A percentile compares a stretch with the other conserved stretches of the same genome.
Conservation (phyloP, 495 filamentous ascomycete genomes). For the Penicillium odoratum region DNA sequence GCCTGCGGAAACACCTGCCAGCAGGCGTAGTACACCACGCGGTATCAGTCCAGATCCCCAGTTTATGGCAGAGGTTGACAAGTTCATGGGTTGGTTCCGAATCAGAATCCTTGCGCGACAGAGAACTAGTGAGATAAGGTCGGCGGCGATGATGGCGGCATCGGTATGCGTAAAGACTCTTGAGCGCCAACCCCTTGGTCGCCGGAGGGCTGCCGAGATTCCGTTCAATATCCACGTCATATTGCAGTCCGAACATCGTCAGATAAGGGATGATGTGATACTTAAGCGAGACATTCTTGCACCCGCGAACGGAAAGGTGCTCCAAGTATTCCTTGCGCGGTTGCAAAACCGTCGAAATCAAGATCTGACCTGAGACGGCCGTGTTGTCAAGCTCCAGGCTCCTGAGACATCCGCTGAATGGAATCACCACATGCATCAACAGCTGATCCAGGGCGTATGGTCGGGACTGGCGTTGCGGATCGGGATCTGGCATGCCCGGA, state of each 20-base stretch:
- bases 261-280: slow-evolving; percentile 64
- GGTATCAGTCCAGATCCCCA: slow-evolving; percentile 65
- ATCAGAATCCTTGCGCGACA: slow-evolving; percentile 58
- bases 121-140: slow-evolving; percentile 57
- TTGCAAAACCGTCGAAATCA: slow-evolving; percentile 54
- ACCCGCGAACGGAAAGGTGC: slow-evolving; percentile 61
- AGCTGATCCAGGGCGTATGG: slow-evolving; percentile 58
- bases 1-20: slow-evolving; percentile 55
- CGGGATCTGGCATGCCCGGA: slow-evolving; percentile 36
- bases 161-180: slow-evolving; percentile 61
- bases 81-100: slow-evolving; percentile 63
- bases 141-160: slow-evolving; percentile 61
- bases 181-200: slow-evolving; percentile 49
- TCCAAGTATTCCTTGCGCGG: slow-evolving; percentile 53
- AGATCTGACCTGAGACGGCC: slow-evolving; percentile 56
- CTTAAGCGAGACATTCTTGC: slow-evolving; percentile 66
- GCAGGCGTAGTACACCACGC: slow-evolving; percentile 64
- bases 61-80: slow-evolving; percentile 59
- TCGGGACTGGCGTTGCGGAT: slow-evolving; percentile 50
- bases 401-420: slow-evolving; percentile 55
- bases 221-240: slow-evolving; percentile 43
- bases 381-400: slow-evolving; percentile 62
- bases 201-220: slow-evolving; percentile 34
- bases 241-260: slow-evolving; percentile 49
- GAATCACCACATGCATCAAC: slow-evolving; percentile 54